Percentiles rank a stretch among this genome's conserved stretches.
Conservation (phyloP, 2,329 filamentous ascomycete species). For the Cladophialophora exuberans region DNA sequence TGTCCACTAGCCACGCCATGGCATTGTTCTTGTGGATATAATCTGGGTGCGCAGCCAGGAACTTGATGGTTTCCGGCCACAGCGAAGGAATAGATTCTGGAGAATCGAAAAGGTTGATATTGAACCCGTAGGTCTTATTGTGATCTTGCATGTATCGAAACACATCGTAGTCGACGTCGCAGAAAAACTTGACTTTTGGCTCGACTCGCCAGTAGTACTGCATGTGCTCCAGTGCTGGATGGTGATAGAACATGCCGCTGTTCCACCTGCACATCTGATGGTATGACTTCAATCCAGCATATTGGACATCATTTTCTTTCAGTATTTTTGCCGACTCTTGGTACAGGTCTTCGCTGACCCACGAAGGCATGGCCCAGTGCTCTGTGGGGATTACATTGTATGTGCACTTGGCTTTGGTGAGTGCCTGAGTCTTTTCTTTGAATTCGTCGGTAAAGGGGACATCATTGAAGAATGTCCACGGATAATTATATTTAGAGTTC, state of each 20-base stretch:
- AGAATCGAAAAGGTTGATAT: slow-evolving; percentile 93
- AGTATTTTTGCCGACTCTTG: slow-evolving; percentile 81
- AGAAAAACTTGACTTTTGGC: slow-evolving; percentile 98
- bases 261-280: slow-evolving; percentile 99
- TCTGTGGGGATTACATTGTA: slow-evolving; percentile 74
- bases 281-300: slow-evolving; percentile 85
- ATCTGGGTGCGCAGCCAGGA: slow-evolving; percentile 80
- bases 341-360: slow-evolving; percentile 89
- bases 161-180: slow-evolving; percentile 96
- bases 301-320: slow-evolving; percentile 84
- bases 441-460: slow-evolving; percentile 92
- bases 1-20: slow-evolving; percentile 84
- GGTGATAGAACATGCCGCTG: slow-evolving; percentile 95
- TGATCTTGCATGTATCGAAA: slow-evolving; percentile 98
- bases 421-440: slow-evolving; percentile 76
- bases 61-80: slow-evolving; percentile 95
- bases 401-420: slow-evolving; percentile 83
- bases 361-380: slow-evolving; percentile 88
- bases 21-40: slow-evolving; percentile 84
- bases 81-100: slow-evolving; percentile 82
- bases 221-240: slow-evolving; percentile 78
- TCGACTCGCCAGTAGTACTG: slow-evolving; percentile 99
- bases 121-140: slow-evolving; percentile 99
- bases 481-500: slow-evolving; percentile 99
- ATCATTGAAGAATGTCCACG: slow-evolving; percentile 99